phyloP scores from a whole-genome alignment of 176 grass and related monocot species.

The Avena eriantha region DNA sequence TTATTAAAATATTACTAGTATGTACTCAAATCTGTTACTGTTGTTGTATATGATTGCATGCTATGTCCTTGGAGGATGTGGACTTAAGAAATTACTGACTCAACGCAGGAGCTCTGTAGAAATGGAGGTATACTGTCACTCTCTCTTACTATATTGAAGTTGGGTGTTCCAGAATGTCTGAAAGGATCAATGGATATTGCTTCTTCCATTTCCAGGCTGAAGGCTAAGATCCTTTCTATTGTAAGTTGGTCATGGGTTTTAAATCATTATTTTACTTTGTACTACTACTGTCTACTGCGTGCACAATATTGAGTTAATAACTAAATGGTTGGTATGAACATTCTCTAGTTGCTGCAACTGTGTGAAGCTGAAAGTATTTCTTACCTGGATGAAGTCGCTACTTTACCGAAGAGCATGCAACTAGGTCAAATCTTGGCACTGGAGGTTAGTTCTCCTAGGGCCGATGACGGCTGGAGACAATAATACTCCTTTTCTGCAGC shows the following conservation, averaged over 20 bases:
- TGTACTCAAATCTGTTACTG: not conserved
- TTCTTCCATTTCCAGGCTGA: constrained; percentile 80
- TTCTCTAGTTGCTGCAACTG: constrained; percentile 79
- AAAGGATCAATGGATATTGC: constrained; percentile 68
- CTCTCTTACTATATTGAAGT: constrained; percentile 72
- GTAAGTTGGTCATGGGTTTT: constrained; percentile 60
- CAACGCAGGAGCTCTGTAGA: constrained; percentile 82
- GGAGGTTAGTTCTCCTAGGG: constrained; percentile 64
- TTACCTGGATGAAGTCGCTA: constrained; percentile 97
- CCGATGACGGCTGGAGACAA: constrained; percentile 1
- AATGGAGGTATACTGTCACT: constrained; percentile 91
- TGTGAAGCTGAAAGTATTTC: constrained; percentile 97
- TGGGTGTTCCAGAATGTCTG: constrained; percentile 71
- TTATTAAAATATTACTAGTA: not conserved
- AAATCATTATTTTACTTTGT: constrained; percentile 10
- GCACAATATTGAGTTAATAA: constrained; percentile 29
- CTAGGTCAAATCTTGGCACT: constrained; percentile 84
- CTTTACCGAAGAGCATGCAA: constrained; percentile 71
- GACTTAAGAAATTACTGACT: constrained; percentile 35
- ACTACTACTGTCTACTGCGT: not conserved
- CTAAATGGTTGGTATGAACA: constrained; percentile 38
- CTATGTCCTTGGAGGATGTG: constrained; percentile 17
- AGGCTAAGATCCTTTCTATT: constrained; percentile 91
- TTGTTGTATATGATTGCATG: constrained; percentile 25
- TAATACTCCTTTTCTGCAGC: constrained; percentile 33